A percentile compares a stretch with the other conserved stretches of the same genome.
These are phyloP conservation scores for Trametes villosa DNA, from an alignment of 768 basidiomycete species.

Conservation along the genomic window DNA sequence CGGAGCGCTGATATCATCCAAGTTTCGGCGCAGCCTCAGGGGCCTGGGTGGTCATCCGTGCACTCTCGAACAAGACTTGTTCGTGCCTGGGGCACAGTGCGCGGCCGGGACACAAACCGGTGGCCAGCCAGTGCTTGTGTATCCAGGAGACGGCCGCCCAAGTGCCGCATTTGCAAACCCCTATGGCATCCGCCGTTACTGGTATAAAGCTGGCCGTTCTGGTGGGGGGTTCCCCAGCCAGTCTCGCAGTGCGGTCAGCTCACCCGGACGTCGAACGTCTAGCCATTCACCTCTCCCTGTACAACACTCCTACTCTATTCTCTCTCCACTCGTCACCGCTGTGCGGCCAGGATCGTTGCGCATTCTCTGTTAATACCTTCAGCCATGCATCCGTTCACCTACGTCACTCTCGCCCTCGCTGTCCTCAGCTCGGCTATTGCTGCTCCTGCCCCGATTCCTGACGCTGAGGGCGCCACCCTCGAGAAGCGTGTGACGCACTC, in stretches of 20 bases:
- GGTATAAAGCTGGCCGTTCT: background rate
- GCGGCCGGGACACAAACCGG: background rate
- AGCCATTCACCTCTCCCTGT: constrained; percentile 5
- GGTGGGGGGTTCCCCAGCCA: constrained; percentile 1
- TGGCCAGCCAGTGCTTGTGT: background rate
- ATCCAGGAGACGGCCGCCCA: background rate
- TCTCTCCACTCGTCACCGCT: constrained; percentile 10
- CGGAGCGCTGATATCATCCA: background rate
- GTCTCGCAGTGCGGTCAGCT: constrained; percentile 23
- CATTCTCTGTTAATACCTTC: background rate
- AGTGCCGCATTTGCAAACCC: background rate
- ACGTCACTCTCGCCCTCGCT: constrained; percentile 26
- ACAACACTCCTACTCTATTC: background rate
- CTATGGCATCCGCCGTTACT: background rate
- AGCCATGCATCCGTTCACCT: constrained; percentile 15
- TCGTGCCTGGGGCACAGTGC: background rate
- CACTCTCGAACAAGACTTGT: constrained; percentile 5
- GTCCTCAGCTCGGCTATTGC: constrained; percentile 48
- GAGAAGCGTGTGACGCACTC: constrained; percentile 54
- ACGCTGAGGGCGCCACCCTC: constrained; percentile 39
- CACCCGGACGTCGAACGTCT: constrained; percentile 24
- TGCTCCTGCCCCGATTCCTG: constrained; percentile 49
- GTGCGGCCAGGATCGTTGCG: constrained; percentile 13
- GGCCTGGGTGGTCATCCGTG: background rate
- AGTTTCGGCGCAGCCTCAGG: constrained; percentile 9